Conservation (phyloP, 306 rosid genomes). For the Senna siamea region DNA sequence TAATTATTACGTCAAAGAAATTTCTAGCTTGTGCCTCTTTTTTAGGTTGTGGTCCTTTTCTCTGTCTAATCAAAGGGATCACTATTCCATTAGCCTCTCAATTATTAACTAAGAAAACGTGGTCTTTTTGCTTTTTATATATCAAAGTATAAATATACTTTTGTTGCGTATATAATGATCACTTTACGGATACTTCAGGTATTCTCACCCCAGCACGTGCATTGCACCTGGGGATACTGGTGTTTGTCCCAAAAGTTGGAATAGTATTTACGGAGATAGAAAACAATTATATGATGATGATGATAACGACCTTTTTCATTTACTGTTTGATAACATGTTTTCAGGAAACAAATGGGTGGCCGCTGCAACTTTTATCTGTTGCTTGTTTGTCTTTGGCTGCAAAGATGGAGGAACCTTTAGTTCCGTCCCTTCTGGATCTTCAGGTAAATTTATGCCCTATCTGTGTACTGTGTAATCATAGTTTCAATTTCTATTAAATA, state of each 20-base stretch:
- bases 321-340: conserved; percentile 35
- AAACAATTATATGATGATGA: conserved; percentile 21
- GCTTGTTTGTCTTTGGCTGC: conserved; percentile 97
- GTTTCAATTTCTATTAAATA: not conserved
- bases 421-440: conserved; percentile 88
- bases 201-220: conserved; percentile 45
- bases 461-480: not conserved
- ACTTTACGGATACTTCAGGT: conserved; percentile 17
- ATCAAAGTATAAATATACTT: not conserved
- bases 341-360: conserved; percentile 91
- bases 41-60: conserved; percentile 5
- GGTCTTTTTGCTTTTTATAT: not conserved
- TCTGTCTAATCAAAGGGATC: conserved; percentile 8
- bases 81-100: conserved; percentile 30
- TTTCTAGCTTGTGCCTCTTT: not conserved
- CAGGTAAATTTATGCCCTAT: conserved; percentile 62
- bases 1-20: conserved; percentile 16
- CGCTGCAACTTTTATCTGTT: conserved; percentile 84
- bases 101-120: not conserved
- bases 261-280: conserved; percentile 1
- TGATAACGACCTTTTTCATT: conserved; percentile 12
- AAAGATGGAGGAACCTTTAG: conserved; percentile 95
- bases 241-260: conserved; percentile 39
- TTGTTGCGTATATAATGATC: not conserved
- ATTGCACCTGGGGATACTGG: conserved; percentile 33